Percentiles rank a stretch among this genome's conserved stretches.
Evolutionary conservation across 306 rosid genomes (phyloP).

Genomic region (Arachis hypogaea): DNA sequence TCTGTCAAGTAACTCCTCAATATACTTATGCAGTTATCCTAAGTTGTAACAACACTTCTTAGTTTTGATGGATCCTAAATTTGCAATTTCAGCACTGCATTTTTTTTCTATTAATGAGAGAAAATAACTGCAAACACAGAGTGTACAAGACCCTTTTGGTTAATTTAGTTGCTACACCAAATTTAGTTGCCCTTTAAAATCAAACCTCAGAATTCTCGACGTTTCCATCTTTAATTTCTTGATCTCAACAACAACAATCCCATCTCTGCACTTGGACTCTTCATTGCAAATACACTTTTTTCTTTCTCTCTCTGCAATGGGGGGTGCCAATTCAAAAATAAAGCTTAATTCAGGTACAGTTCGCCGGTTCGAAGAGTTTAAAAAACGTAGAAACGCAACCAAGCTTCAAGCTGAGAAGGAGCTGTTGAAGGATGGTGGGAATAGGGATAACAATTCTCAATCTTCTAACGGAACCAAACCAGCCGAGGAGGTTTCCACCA

Average conservation of each 20-base stretch:
- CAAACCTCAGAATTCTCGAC: conserved; percentile 6
- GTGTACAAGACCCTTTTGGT: conserved; percentile 22
- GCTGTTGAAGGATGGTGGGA: conserved; percentile 39
- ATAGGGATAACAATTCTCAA: conserved; percentile 34
- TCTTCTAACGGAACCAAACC: conserved; percentile 26
- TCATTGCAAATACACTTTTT: conserved; percentile 7
- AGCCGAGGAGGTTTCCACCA: conserved; percentile 3
- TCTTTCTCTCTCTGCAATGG: conserved; percentile 52
- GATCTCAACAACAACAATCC: neutral
- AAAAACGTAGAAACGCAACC: conserved; percentile 18
- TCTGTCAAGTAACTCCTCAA: neutral
- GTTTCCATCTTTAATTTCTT: neutral
- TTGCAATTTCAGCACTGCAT: no score
- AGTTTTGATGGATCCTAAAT: neutral
- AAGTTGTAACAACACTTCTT: conserved; percentile 29
- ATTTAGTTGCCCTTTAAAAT: conserved; percentile 1
- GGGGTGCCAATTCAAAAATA: conserved; percentile 59
- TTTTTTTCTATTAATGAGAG: conserved; percentile 39
- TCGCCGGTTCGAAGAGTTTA: conserved; percentile 43
- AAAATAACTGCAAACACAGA: conserved; percentile 31
- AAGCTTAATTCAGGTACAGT: conserved; percentile 40
- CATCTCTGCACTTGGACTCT: neutral
- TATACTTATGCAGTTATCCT: neutral
- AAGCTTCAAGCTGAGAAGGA: conserved; percentile 47
- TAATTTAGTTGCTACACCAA: conserved; percentile 29